A percentile compares a stretch with the other conserved stretches of the same genome.
Conservation (phyloP, 2,329 filamentous ascomycete genomes). For the Botrytis deweyae region DNA sequence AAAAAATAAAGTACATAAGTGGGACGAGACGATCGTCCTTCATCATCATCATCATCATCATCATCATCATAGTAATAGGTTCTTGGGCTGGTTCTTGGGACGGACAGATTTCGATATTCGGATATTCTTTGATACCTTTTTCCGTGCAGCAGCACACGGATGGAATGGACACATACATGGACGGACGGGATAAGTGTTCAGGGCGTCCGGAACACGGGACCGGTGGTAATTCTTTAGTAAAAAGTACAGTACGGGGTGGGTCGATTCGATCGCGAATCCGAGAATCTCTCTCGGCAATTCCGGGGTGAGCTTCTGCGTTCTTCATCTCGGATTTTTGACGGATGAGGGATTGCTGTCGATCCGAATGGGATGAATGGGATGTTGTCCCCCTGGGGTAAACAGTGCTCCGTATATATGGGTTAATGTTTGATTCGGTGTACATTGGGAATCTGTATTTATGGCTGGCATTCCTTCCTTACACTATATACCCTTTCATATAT, state of each 20-base stretch:
- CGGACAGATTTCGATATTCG: conserved; percentile 5
- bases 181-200: conserved; percentile 10
- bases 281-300: neutral
- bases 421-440: neutral
- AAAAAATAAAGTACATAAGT: neutral
- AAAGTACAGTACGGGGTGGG: neutral
- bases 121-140: conserved; percentile 15
- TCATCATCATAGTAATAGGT: conserved; percentile 15
- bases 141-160: neutral
- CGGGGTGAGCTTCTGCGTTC: neutral
- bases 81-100: conserved; percentile 16
- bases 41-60: conserved; percentile 5
- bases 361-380: neutral
- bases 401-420: conserved; percentile 12
- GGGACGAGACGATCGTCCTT: neutral
- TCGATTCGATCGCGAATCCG: neutral
- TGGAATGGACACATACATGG: neutral
- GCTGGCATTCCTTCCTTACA: conserved; percentile 13
- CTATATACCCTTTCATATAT: conserved; percentile 16
- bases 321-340: neutral
- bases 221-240: conserved; percentile 5
- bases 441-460: conserved; percentile 19
- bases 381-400: neutral
- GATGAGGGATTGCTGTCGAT: neutral
- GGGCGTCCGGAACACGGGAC: conserved; percentile 11